phyloP scores from a whole-genome alignment of 2,329 filamentous ascomycete species.

The Aspergillus arachidicola region DNA sequence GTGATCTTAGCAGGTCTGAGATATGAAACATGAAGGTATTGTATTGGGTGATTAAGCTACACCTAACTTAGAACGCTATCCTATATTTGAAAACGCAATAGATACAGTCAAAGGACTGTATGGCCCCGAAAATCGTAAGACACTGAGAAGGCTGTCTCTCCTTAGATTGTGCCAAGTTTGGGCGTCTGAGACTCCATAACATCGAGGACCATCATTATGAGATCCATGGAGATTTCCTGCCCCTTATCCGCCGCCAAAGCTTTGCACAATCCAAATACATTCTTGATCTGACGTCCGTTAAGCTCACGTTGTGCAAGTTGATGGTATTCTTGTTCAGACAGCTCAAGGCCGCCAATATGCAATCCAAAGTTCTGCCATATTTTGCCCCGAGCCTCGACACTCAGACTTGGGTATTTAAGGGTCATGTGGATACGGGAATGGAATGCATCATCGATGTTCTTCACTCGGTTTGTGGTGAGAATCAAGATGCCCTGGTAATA shows the following conservation, averaged over 20 bases:
- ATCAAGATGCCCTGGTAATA: constrained; percentile 7
- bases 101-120: neutral
- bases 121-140: neutral
- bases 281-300: neutral
- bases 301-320: neutral
- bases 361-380: neutral
- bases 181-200: neutral
- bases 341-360: neutral
- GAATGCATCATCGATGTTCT: constrained; percentile 3
- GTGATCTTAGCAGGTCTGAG: too few species aligned
- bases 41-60: too few species aligned
- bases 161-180: neutral
- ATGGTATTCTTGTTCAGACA: neutral
- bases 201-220: neutral
- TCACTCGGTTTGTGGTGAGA: constrained; percentile 2
- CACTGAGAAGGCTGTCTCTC: neutral
- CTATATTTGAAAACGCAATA: neutral
- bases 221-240: neutral
- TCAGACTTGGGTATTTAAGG: neutral
- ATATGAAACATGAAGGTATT: too few species aligned
- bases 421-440: constrained; percentile 2
- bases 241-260: neutral
- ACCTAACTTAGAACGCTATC: neutral
- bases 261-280: neutral
- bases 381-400: neutral